A percentile compares a stretch with the other conserved stretches of the same genome.
phyloP scores from a whole-genome alignment of 2,329 filamentous ascomycete genomes.

The Microascus cirrosus region DNA sequence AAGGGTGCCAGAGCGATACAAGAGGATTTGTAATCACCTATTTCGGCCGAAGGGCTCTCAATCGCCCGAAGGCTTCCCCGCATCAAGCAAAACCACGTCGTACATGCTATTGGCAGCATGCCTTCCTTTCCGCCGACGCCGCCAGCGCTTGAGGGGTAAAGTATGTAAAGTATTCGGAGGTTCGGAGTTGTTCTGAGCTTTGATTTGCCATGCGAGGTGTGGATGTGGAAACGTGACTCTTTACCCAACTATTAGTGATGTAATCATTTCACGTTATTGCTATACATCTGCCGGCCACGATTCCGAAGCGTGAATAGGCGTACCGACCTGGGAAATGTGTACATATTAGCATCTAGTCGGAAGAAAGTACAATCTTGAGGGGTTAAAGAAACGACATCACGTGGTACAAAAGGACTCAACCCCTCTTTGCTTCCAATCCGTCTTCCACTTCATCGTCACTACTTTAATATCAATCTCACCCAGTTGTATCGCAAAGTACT shows the following conservation, averaged over 20 bases:
- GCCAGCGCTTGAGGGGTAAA: too few species aligned
- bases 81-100: neutral
- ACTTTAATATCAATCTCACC: neutral
- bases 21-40: neutral
- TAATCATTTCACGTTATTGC: slow-evolving; percentile 7
- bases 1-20: too few species aligned
- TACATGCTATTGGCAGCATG: too few species aligned
- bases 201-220: too few species aligned
- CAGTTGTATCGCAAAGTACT: neutral
- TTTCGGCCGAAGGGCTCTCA: too few species aligned
- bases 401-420: neutral
- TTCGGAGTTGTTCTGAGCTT: too few species aligned
- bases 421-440: neutral
- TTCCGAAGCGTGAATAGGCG: neutral
- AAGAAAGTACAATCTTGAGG: neutral
- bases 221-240: too few species aligned
- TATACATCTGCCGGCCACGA: neutral
- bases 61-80: neutral
- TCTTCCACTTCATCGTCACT: neutral
- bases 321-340: neutral
- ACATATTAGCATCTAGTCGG: neutral
- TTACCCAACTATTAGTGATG: neutral
- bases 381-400: neutral
- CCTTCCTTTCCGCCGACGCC: too few species aligned
- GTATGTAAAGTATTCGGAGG: too few species aligned